phyloP scores from a whole-genome alignment of 331 rosid genomes.

The Prunus yedoensis region DNA sequence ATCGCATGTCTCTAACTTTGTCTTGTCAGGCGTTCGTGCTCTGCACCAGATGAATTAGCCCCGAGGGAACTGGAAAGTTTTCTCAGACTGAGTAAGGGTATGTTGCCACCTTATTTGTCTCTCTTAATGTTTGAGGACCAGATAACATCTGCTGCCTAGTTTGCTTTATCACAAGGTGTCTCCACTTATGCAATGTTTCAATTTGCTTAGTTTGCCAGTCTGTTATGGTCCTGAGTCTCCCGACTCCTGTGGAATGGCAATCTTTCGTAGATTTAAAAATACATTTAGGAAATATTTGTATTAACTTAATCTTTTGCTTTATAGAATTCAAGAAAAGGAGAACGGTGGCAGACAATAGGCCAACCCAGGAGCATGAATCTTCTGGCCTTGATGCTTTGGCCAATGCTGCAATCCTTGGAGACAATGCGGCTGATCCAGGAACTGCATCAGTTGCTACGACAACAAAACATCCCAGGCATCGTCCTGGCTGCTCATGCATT shows the following conservation, averaged over 20 bases:
- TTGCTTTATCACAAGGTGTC: conserved; percentile 11
- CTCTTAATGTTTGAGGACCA: not conserved
- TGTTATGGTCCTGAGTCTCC: not conserved
- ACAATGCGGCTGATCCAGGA: conserved; percentile 57
- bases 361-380: conserved; percentile 58
- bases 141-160: conserved; percentile 8
- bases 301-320: not conserved
- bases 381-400: conserved; percentile 94
- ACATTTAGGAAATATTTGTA: not conserved
- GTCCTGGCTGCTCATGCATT: conserved; percentile 99
- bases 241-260: not conserved
- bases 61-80: conserved; percentile 79
- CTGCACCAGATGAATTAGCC: conserved; percentile 77
- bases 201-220: not conserved
- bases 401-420: conserved; percentile 85
- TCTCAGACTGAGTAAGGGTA: conserved; percentile 79
- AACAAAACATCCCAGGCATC: conserved; percentile 95
- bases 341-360: conserved; percentile 42
- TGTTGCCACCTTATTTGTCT: conserved; percentile 22
- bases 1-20: conserved; percentile 25
- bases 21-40: conserved; percentile 77
- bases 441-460: conserved; percentile 75
- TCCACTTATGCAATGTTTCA: not conserved
- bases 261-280: not conserved
- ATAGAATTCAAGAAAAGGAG: conserved; percentile 80